These are phyloP conservation scores for Candida boidinii DNA, from an alignment of 805 yeast species.

Conservation along the genomic window DNA sequence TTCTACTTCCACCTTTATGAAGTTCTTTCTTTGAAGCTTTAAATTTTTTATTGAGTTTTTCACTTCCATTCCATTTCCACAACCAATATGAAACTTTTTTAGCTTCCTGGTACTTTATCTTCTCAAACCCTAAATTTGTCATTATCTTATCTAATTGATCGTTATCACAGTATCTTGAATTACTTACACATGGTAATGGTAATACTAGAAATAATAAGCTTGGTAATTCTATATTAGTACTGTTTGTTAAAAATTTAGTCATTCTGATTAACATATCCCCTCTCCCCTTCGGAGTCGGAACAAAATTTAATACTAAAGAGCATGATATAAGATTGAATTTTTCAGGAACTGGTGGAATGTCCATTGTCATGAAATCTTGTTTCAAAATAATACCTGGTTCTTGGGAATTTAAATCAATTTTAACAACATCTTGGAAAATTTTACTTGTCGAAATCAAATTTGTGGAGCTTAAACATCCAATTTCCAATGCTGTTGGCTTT, in stretches of 20 bases:
- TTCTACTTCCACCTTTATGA: slow-evolving; percentile 48
- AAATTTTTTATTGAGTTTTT: slow-evolving; percentile 5
- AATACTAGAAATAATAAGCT: slow-evolving; percentile 65
- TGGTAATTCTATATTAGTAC: slow-evolving; percentile 10
- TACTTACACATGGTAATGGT: slow-evolving; percentile 79
- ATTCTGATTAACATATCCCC: slow-evolving; percentile 72
- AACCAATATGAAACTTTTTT: slow-evolving; percentile 70
- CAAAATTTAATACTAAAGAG: slow-evolving; percentile 83
- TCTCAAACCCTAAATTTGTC: slow-evolving; percentile 49
- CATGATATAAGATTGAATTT: slow-evolving; percentile 66
- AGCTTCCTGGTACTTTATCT: slow-evolving; percentile 44
- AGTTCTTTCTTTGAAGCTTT: slow-evolving; percentile 37
- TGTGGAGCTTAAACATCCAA: slow-evolving; percentile 68
- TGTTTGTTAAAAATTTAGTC: slow-evolving; percentile 40
- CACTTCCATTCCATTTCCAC: slow-evolving; percentile 37
- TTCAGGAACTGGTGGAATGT: slow-evolving; percentile 41
- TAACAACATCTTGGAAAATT: slow-evolving; percentile 39
- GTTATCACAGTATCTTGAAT: slow-evolving; percentile 70
- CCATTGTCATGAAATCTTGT: slow-evolving; percentile 81
- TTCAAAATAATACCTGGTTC: slow-evolving; percentile 52
- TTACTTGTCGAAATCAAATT: slow-evolving; percentile 60
- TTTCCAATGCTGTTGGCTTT: slow-evolving; percentile 51
- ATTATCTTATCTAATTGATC: slow-evolving; percentile 35
- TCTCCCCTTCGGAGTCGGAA: slow-evolving; percentile 58
- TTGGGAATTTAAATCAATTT: slow-evolving; percentile 79